Evolutionary conservation across 2,329 filamentous ascomycete genomes (phyloP).

Genomic region (Capronia coronata): DNA sequence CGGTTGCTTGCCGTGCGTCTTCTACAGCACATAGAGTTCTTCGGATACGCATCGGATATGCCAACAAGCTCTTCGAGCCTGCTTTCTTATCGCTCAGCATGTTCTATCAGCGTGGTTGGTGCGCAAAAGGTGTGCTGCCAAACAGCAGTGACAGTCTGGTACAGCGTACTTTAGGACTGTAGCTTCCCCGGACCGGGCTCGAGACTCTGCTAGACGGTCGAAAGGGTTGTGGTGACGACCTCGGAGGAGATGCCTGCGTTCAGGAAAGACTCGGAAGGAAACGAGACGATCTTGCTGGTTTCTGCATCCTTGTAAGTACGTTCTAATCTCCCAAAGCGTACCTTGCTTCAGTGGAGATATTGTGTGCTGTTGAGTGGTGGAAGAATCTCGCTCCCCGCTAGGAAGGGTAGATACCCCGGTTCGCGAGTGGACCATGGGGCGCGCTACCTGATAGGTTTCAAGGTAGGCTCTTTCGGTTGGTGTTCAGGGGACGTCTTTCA

Average conservation of each 20-base stretch:
- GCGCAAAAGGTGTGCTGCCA: background rate
- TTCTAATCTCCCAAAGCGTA: background rate
- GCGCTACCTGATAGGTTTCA: no score
- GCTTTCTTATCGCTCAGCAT: background rate
- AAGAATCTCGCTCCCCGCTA: background rate
- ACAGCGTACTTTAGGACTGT: no score
- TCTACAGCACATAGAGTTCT: background rate
- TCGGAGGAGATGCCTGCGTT: no score
- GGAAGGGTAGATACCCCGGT: background rate
- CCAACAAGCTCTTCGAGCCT: background rate
- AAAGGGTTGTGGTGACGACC: no score
- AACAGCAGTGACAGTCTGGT: background rate
- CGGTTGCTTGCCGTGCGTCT: background rate
- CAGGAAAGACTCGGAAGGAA: no score
- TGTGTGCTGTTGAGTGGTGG: background rate
- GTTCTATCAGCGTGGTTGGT: background rate
- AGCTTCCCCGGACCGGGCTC: background rate
- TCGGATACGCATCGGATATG: background rate
- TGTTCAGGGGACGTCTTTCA: no score
- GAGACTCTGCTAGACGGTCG: background rate
- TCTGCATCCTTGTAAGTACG: background rate
- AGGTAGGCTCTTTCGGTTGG: no score
- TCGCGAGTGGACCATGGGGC: background rate
- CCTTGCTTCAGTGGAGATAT: background rate
- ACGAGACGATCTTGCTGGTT: no score